These are phyloP conservation scores for Pulicaria dysenterica DNA, from an alignment of 129 eudicot genomes.

Conservation along the genomic window DNA sequence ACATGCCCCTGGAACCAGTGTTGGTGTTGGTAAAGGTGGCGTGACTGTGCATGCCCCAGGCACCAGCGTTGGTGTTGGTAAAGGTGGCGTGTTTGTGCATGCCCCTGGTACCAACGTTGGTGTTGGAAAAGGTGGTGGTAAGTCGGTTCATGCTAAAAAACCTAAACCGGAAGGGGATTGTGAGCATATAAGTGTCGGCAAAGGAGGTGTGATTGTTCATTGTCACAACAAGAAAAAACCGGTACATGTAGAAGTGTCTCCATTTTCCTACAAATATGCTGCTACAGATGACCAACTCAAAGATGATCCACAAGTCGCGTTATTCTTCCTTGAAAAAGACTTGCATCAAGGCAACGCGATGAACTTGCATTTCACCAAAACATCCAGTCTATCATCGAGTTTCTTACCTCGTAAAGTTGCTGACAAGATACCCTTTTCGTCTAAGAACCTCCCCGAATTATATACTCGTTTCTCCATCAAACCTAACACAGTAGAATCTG, in stretches of 20 bases:
- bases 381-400: constrained; percentile 28
- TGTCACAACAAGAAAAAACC: constrained; percentile 42
- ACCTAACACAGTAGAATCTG: constrained; percentile 47
- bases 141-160: constrained; percentile 30
- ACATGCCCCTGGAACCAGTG: constrained; percentile 34
- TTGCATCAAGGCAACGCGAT: constrained; percentile 40
- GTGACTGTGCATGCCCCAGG: constrained; percentile 26
- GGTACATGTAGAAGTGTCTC: constrained; percentile 36
- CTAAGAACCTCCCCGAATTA: constrained; percentile 41
- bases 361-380: constrained; percentile 49
- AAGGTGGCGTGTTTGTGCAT: constrained; percentile 38
- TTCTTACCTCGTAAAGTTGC: constrained; percentile 58
- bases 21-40: constrained; percentile 36
- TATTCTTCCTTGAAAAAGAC: constrained; percentile 50
- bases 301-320: constrained; percentile 57
- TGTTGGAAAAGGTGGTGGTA: constrained; percentile 31
- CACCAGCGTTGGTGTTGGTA: constrained; percentile 20
- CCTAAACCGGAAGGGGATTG: constrained; percentile 26
- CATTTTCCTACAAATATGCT: constrained; percentile 52
- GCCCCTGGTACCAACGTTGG: constrained; percentile 25
- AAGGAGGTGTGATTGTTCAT: constrained; percentile 46
- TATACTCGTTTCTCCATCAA: constrained; percentile 35
- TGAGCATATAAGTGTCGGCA: constrained; percentile 40
- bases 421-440: constrained; percentile 54
- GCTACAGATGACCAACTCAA: constrained; percentile 59